phyloP scores from a whole-genome alignment of 164 flowering plant genomes.

The Buxus sempervirens region DNA sequence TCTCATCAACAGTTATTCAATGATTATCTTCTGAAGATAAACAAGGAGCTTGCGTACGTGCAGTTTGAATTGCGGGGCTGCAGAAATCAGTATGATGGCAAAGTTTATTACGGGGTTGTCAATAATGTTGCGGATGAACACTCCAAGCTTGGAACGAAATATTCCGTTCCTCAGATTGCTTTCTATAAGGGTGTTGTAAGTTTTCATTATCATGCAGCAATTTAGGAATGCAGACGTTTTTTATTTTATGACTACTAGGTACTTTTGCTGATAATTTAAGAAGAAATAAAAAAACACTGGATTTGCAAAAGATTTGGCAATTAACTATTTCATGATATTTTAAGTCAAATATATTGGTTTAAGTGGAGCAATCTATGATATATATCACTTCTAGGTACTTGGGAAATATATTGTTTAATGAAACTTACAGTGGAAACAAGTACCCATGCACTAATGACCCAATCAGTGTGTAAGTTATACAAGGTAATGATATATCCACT shows the following conservation, averaged over 20 bases:
- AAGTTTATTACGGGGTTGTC: conserved; percentile 75
- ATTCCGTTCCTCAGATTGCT: conserved; percentile 81
- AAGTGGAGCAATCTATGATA: no score
- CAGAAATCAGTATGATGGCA: conserved; percentile 77
- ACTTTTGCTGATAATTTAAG: not conserved
- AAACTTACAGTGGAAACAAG: no score
- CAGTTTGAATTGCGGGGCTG: conserved; percentile 86
- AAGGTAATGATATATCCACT: no score
- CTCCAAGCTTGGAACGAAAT: conserved; percentile 84
- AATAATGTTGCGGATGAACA: conserved; percentile 92
- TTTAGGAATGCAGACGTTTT: not conserved
- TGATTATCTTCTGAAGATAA: conserved; percentile 63
- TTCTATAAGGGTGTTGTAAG: conserved; percentile 83
- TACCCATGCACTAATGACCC: no score
- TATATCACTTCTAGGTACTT: no score
- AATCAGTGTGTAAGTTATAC: no score
- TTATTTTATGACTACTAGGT: not conserved
- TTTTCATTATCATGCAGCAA: conserved; percentile 1
- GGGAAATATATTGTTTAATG: no score
- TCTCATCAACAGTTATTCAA: conserved; percentile 40
- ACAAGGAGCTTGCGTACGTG: conserved; percentile 69
- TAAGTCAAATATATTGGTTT: no score
- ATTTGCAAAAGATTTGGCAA: no score
- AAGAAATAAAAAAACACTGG: no score
- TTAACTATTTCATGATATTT: no score